Conservation (phyloP, 2,329 filamentous ascomycete genomes). For the Diplocarpon rosae region DNA sequence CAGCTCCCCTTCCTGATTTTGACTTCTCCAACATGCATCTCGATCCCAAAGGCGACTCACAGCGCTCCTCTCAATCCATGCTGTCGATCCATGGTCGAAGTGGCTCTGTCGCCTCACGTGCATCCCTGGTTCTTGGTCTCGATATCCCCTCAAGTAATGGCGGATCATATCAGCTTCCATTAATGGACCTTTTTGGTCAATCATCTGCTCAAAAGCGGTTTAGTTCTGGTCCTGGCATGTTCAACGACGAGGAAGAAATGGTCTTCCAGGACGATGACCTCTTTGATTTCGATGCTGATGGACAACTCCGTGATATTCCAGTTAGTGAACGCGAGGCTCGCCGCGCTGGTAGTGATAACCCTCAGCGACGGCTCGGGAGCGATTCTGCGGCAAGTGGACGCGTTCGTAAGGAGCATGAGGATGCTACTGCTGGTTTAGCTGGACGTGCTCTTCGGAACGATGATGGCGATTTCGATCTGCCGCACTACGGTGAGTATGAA, state of each 20-base stretch:
- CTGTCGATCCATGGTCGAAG: slow-evolving; percentile 25
- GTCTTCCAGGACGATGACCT: slow-evolving; percentile 39
- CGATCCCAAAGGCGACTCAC: slow-evolving; percentile 13
- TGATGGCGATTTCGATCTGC: slow-evolving; percentile 23
- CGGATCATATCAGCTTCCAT: slow-evolving; percentile 25
- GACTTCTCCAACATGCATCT: slow-evolving; percentile 35
- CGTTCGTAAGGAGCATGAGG: slow-evolving; percentile 33
- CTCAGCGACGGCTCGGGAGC: slow-evolving; percentile 17
- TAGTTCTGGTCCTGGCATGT: slow-evolving; percentile 23
- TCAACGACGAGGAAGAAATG: slow-evolving; percentile 31
- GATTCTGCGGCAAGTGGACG: slow-evolving; percentile 30
- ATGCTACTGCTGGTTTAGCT: slow-evolving; percentile 24
- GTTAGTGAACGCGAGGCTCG: slow-evolving; percentile 17
- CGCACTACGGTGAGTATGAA: slow-evolving; percentile 23
- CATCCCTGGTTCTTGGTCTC: slow-evolving; percentile 31
- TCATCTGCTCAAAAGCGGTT: slow-evolving; percentile 26
- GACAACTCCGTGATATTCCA: slow-evolving; percentile 41
- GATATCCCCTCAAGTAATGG: slow-evolving; percentile 37
- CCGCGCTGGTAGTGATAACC: slow-evolving; percentile 7
- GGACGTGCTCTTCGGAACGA: slow-evolving; percentile 17
- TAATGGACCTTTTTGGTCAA: slow-evolving; percentile 22
- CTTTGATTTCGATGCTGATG: slow-evolving; percentile 52
- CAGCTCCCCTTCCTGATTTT: slow-evolving; percentile 47
- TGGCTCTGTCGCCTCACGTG: slow-evolving; percentile 15
- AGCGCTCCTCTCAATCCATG: slow-evolving; percentile 25